Evolutionary conservation across 345 rosid genomes (phyloP).

Genomic region (Euphorbia peplus): DNA sequence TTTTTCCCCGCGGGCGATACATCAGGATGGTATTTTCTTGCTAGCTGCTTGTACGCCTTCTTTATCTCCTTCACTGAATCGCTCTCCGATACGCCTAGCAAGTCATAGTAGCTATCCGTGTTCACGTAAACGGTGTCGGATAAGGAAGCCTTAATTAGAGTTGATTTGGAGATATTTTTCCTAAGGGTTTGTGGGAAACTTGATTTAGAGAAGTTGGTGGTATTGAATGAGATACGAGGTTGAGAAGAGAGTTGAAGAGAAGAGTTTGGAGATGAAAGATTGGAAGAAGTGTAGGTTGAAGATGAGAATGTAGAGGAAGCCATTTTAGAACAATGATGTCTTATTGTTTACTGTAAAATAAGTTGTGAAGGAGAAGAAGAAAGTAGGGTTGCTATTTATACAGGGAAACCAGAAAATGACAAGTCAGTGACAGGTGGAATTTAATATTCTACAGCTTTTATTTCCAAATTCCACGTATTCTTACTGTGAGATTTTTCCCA

Average conservation of each 20-base stretch:
- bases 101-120: conserved; percentile 53
- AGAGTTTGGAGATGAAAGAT: not conserved
- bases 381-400: not conserved
- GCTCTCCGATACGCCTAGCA: conserved; percentile 61
- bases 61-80: conserved; percentile 62
- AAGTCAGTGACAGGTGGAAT: too few relatives aligned
- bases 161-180: not conserved
- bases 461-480: too few relatives aligned
- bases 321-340: not conserved
- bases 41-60: conserved; percentile 83
- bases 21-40: conserved; percentile 84
- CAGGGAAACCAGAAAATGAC: not conserved
- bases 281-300: not conserved
- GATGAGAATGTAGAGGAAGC: not conserved
- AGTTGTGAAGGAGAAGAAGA: not conserved
- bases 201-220: conserved; percentile 1
- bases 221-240: not conserved
- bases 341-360: too few relatives aligned
- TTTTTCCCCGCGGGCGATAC: conserved; percentile 77
- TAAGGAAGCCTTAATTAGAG: not conserved
- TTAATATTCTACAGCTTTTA: not conserved
- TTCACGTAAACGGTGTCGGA: not conserved
- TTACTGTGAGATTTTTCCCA: too few relatives aligned
- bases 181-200: not conserved
- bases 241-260: not conserved